Evolutionary conservation across 2,329 filamentous ascomycete species (phyloP).

Genomic region (Stachybotrys chlorohalonatus): DNA sequence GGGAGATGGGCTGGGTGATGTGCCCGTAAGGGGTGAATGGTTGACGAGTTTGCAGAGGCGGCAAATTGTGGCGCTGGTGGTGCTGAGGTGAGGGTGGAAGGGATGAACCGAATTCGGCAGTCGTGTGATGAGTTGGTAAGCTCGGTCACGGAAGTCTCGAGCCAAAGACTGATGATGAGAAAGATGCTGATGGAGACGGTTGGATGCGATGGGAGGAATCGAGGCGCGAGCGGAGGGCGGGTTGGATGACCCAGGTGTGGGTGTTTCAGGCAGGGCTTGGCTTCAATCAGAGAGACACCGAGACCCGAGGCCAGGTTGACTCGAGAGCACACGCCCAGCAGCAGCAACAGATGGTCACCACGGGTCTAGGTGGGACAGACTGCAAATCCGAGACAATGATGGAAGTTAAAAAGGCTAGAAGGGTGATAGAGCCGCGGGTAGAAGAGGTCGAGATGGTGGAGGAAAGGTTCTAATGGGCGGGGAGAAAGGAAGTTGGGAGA

Average conservation of each 20-base stretch:
- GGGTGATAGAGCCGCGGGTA: background rate
- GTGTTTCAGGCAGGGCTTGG: conserved; percentile 16
- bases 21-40: background rate
- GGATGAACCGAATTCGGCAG: background rate
- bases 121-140: background rate
- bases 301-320: background rate
- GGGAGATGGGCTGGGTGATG: background rate
- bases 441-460: background rate
- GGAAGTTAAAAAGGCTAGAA: background rate
- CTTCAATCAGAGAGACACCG: conserved; percentile 2
- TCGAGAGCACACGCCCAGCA: background rate
- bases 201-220: conserved; percentile 3
- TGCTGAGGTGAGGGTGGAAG: background rate
- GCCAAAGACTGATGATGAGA: background rate
- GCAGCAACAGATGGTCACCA: background rate
- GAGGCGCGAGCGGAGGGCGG: conserved; percentile 4
- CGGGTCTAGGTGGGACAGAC: background rate
- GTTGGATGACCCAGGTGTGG: conserved; percentile 4
- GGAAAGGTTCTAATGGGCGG: background rate
- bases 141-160: background rate
- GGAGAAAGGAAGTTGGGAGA: background rate
- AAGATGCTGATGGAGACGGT: conserved; percentile 3
- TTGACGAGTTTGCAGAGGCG: background rate
- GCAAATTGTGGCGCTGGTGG: background rate
- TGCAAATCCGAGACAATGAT: background rate